phyloP scores from a whole-genome alignment of 116 monocot genomes.

The Phalaenopsis hybrid region DNA sequence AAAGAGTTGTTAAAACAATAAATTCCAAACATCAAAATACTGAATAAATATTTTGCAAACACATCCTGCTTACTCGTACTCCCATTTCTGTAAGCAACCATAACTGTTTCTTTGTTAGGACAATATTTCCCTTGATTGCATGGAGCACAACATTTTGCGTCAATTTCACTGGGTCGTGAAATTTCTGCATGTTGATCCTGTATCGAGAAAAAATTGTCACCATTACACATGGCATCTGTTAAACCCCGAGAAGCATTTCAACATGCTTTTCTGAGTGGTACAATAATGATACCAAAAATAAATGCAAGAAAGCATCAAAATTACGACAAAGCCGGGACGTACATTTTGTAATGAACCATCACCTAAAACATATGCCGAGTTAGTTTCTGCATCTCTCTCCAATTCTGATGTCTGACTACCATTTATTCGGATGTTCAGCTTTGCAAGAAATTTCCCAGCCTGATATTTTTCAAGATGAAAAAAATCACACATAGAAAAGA shows the following conservation, averaged over 20 bases:
- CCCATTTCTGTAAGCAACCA: not conserved
- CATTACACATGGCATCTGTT: not conserved
- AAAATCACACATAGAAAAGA: not conserved
- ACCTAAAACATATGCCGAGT: constrained; percentile 6
- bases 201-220: not conserved
- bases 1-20: not conserved
- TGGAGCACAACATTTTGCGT: constrained; percentile 8
- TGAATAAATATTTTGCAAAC: not conserved
- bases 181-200: constrained; percentile 1
- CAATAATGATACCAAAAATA: not conserved
- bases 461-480: constrained; percentile 8
- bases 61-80: constrained; percentile 11
- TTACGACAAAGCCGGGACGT: not conserved
- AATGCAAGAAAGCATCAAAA: not conserved
- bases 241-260: not conserved
- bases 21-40: not conserved
- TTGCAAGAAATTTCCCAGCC: constrained; percentile 5
- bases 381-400: constrained; percentile 11
- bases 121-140: not conserved
- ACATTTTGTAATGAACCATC: constrained; percentile 9
- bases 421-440: constrained; percentile 16
- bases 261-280: not conserved
- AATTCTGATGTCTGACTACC: constrained; percentile 6
- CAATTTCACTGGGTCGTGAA: not conserved
- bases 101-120: not conserved